Evolutionary conservation across 2,329 filamentous ascomycete species (phyloP), one percentile per base, ranked within the genome.

Genomic region (Scleromitrula shiraiana): DNA sequence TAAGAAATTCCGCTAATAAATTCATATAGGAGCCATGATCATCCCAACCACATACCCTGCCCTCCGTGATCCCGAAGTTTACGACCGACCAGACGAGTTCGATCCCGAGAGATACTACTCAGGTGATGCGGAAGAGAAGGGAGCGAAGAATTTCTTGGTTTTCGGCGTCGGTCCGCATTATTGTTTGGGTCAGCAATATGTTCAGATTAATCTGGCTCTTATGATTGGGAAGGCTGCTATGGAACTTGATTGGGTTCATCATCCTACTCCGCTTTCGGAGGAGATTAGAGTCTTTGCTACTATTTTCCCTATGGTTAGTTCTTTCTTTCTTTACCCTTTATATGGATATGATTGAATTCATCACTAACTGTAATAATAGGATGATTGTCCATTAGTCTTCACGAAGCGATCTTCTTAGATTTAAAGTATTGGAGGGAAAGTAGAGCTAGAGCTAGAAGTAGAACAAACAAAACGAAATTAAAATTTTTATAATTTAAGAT

Each of bases 211-310:
- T 68, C 72, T 98, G 60, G 91, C 87, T 63, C 79, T 88, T 39
- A 85, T 95, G 76, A 77, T 95, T 62, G 90, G 89, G 64, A 95
- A 93, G 76, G 90, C 89, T 7, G 85, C 87, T 56, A 75, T 95
- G 66, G 74, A 82, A 64, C 74, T 97, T 57, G 82, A 97, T 68
- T 97, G 91, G 91, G 78, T 82, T 66, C 93, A 98, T 68, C 81
- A 88, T 65, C 70, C 88, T 15, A 97, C 93, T 9, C 80, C 85
- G 0, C 63, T 74, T 50, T 95, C 88, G 0, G 93, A 98, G 71
- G 83, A 95, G 68, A 97, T 98, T 69, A 91, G 95, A 73, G 91
- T 97, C 57, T 98, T 97, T 70, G 93, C 93, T 33, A 96, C 89
- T 23, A 95, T 98, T 59, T 98, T 98, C 77, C 93, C 93, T 49